Evolutionary conservation across 1,139 yeast genomes (phyloP), one percentile per base, ranked within the genome.

Genomic region (Zygosaccharomyces sapae): DNA sequence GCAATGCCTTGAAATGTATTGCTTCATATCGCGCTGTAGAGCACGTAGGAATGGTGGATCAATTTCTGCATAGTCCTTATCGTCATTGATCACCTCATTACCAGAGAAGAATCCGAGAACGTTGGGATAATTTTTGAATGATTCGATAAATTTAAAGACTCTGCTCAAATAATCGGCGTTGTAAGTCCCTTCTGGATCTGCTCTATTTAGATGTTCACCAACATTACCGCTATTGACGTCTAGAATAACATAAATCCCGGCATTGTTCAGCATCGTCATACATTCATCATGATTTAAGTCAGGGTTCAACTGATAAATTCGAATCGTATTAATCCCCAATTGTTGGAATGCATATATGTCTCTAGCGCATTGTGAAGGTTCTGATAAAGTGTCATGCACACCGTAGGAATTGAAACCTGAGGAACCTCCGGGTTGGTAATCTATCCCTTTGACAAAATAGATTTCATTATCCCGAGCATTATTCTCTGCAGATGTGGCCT

Each of bases 51-150:
- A 90, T 45, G 72, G 76, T 36, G 88, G 86, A 41, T 80, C 76
- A 8, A 66, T 68, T 2, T 59, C 54, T 3, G 97, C 96, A 49
- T 63, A 68, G 31, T 94, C 79, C 20, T 77, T 72, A 43, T 75
- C 82, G 57, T 89, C 90, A 67, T 90, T 89, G 61, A 92, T 83
- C 51, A 90, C 85, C 72, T 90, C 97, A 66, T 90, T 90, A 62
- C 97, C 97, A 38, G 95, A 81, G 64, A 90, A 83, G 73, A 88
- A 88, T n/a, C 96, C 97, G 53, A 89, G 70, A 10, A 87, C 75
- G 65, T 90, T 90, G 48, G 95, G 82, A 70, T 86, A 90, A 59
- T 80, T 75, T 61, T 83, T 80, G 71, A 90, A 86, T 48, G 83
- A 84, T 62, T 90, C 96, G 56, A 89, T 83, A 54, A 89, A 83